Evolutionary conservation across 352 stramenopile genomes (phyloP).

Genomic region (Phytophthora cactorum): DNA sequence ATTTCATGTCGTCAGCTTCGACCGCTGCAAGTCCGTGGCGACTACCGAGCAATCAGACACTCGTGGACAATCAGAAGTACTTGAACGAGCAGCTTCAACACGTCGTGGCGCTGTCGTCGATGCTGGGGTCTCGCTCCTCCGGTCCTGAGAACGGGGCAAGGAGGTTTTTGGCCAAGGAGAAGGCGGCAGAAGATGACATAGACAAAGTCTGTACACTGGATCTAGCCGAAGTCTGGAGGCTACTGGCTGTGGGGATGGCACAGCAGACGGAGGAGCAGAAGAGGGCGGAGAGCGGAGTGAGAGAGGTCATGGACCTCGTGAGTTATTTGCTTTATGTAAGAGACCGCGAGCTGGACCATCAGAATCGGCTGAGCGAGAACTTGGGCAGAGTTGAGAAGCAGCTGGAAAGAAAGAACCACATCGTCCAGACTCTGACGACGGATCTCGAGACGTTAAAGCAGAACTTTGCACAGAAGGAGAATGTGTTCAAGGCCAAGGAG

Average conservation of each 20-base stretch:
- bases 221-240: slow-evolving; percentile 26
- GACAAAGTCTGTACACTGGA: slow-evolving; percentile 36
- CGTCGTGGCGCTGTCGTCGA: slow-evolving; percentile 41
- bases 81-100: slow-evolving; percentile 76
- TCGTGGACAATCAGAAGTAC: slow-evolving; percentile 56
- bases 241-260: slow-evolving; percentile 19
- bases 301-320: slow-evolving; percentile 73
- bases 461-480: slow-evolving; percentile 63
- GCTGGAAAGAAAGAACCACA: slow-evolving; percentile 55
- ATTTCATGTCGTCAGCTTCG: slow-evolving; percentile 11
- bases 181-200: slow-evolving; percentile 26
- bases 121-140: slow-evolving; percentile 2
- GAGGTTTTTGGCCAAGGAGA: slow-evolving; percentile 18
- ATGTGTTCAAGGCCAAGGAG: slow-evolving; percentile 70
- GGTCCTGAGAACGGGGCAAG: slow-evolving; percentile 27
- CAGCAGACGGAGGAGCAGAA: slow-evolving; percentile 28
- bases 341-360: slow-evolving; percentile 56
- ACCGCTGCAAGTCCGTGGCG: slow-evolving; percentile 45
- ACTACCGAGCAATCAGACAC: slow-evolving; percentile 46
- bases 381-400: slow-evolving; percentile 55
- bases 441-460: slow-evolving; percentile 61
- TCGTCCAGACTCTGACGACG: slow-evolving; percentile 45
- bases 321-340: slow-evolving; percentile 68
- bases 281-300: slow-evolving; percentile 46
- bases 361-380: slow-evolving; percentile 58